Evolutionary conservation across 2,329 filamentous ascomycete genomes (phyloP), one percentile per base, ranked within the genome.

Genomic region (Juglanconis oblonga): DNA sequence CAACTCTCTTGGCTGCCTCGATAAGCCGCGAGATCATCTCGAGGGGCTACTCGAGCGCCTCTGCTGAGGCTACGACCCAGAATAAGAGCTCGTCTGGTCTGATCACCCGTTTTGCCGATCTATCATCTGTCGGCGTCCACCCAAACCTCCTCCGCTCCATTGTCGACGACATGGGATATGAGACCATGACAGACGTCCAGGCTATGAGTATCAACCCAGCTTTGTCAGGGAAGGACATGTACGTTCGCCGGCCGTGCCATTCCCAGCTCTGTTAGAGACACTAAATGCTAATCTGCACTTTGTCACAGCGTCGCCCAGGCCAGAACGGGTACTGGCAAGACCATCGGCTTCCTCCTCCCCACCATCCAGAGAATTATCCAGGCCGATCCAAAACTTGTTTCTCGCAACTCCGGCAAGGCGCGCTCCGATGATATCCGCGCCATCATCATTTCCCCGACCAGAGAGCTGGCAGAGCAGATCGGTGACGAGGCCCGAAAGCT

Each of bases 301-400:
- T 44, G 48, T 62, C n/a, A 38, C 69, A 91, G 89, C 67, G 82
- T 98, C 66, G 95, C 94, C 51, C 95, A 98, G 78, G 95, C 95
- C 62, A 97, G 91, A 77, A 99, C 95, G 8, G 95, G 95, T 72
- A 98, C 95, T 4, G 95, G 95, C 72, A 99, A 99, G 78, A 99
- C 95, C 0, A 78, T 98, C 59, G 95, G 91, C 40, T 99, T 98
- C 79, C 81, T 99, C 31, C 77, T 98, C 6, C 95, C 95, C 54
- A 80, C 92, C 7, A 77, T 98, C 55, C 91, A 97, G 72, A 87
- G 87, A 62, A 90, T 97, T 70, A 78, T 96, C 62, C 73, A 76
- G 24, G 76, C 81, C 62, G 85, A 91, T 64, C 85, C 87, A 1
- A 74, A 77, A 0, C 81, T 96, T 38, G 85, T 82, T 55, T 72